Conservation (phyloP, 768 basidiomycete species). For the Naganishia vishniacii region DNA sequence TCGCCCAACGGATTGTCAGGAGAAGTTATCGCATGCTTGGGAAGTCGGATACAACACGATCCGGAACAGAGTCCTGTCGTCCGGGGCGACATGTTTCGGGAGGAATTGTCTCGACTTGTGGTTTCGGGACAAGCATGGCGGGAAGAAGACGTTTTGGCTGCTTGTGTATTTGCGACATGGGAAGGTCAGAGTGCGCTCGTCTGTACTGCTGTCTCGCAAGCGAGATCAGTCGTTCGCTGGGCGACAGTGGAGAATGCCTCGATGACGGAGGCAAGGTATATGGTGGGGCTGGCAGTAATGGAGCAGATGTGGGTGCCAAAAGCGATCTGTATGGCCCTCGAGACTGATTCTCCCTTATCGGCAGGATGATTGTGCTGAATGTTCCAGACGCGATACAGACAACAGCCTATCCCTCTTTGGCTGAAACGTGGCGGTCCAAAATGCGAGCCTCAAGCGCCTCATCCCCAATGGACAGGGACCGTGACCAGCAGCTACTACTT, state of each 20-base stretch:
- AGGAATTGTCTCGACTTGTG: conserved; percentile 20
- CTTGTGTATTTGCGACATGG: conserved; percentile 24
- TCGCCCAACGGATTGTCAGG: conserved; percentile 20
- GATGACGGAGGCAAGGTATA: conserved; percentile 20
- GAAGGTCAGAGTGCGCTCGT: conserved; percentile 21
- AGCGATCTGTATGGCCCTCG: too few relatives aligned
- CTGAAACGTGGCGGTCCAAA: conserved; percentile 21
- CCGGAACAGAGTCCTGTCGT: conserved; percentile 9
- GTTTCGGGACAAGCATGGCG: conserved; percentile 21
- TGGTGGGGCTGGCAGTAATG: conserved; percentile 17
- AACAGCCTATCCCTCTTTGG: conserved; percentile 8
- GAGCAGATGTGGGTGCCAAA: conserved; percentile 24
- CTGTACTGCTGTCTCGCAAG: conserved; percentile 21
- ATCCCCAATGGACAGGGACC: conserved; percentile 29
- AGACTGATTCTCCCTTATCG: too few relatives aligned
- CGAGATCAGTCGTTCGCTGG: not conserved
- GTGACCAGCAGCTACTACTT: conserved; percentile 42
- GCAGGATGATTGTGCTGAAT: conserved; percentile 8
- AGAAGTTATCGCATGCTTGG: conserved; percentile 22
- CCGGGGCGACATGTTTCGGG: conserved; percentile 16
- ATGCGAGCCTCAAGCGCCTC: conserved; percentile 1
- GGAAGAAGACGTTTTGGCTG: conserved; percentile 17
- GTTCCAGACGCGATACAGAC: conserved; percentile 11
- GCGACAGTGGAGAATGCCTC: not conserved
- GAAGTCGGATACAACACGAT: conserved; percentile 9